These are phyloP conservation scores for Abrus precatorius DNA, from an alignment of 306 rosid species.

Conservation along the genomic window DNA sequence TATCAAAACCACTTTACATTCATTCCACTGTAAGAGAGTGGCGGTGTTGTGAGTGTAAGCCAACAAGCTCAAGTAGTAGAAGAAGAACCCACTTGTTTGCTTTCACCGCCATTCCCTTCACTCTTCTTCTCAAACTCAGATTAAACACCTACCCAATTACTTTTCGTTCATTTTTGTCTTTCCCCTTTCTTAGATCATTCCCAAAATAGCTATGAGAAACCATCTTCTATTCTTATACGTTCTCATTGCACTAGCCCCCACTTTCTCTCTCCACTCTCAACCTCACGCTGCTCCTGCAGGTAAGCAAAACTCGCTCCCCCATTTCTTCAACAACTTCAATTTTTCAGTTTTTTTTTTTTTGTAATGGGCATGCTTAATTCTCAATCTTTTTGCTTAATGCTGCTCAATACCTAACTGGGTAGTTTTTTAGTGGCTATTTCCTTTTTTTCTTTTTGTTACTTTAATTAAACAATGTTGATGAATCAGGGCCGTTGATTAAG, in stretches of 20 bases:
- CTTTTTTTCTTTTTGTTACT: not conserved
- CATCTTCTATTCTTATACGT: slow-evolving; percentile 53
- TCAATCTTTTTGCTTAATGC: slow-evolving; percentile 14
- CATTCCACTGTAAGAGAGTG: not conserved
- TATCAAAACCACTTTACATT: not conserved
- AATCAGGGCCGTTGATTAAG: slow-evolving; percentile 82
- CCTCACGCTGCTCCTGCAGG: slow-evolving; percentile 93
- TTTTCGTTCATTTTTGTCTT: not conserved
- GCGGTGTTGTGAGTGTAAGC: not conserved
- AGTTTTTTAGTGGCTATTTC: slow-evolving; percentile 7
- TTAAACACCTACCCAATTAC: not conserved
- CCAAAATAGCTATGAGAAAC: slow-evolving; percentile 60
- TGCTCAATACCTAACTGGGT: slow-evolving; percentile 35
- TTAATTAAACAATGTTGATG: slow-evolving; percentile 43
- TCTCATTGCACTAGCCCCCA: slow-evolving; percentile 46
- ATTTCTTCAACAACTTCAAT: slow-evolving; percentile 26
- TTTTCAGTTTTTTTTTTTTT: slow-evolving; percentile 25
- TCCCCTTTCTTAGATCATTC: slow-evolving; percentile 17
- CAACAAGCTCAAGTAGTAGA: not conserved
- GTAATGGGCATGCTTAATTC: slow-evolving; percentile 53
- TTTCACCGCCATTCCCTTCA: not conserved
- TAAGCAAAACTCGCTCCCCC: slow-evolving; percentile 39
- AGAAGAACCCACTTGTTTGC: slow-evolving; percentile 39
- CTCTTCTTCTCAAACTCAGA: slow-evolving; percentile 6
- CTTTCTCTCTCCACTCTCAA: slow-evolving; percentile 62